These are phyloP conservation scores for Gracilaria vermiculophylla DNA, from an alignment of 23 red algal genomes.

Conservation along the genomic window DNA sequence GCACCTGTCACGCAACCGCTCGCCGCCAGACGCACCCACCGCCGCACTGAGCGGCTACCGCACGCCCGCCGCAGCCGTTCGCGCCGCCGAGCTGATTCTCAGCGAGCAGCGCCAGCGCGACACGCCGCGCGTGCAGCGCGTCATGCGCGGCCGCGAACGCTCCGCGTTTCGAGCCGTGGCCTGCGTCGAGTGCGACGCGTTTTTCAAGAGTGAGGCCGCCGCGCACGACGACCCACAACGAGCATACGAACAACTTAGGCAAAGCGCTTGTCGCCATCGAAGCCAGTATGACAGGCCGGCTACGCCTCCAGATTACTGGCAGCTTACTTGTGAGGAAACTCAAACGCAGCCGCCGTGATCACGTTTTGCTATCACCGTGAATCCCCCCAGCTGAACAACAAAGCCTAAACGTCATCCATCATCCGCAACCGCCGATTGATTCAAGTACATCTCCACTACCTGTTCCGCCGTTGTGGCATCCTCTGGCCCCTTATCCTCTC, in stretches of 20 bases:
- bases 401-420: background rate
- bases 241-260: background rate
- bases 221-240: background rate
- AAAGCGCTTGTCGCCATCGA: constrained; percentile 13
- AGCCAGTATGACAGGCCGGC: background rate
- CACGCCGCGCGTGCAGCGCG: background rate
- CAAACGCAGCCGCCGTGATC: background rate
- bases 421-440: constrained; percentile 58
- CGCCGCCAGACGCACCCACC: background rate
- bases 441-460: constrained; percentile 83
- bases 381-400: background rate
- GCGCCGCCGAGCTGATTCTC: background rate
- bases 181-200: background rate
- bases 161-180: background rate
- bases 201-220: background rate
- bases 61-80: background rate
- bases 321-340: constrained; percentile 14
- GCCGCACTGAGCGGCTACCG: background rate
- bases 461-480: constrained; percentile 83
- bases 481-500: constrained; percentile 87
- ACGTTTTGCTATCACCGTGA: no score
- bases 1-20: no score
- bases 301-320: background rate
- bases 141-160: background rate
- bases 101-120: background rate